Evolutionary conservation across 768 basidiomycete genomes (phyloP), one percentile per base, ranked within the genome.

Genomic region (Infundibulicybe gibba): DNA sequence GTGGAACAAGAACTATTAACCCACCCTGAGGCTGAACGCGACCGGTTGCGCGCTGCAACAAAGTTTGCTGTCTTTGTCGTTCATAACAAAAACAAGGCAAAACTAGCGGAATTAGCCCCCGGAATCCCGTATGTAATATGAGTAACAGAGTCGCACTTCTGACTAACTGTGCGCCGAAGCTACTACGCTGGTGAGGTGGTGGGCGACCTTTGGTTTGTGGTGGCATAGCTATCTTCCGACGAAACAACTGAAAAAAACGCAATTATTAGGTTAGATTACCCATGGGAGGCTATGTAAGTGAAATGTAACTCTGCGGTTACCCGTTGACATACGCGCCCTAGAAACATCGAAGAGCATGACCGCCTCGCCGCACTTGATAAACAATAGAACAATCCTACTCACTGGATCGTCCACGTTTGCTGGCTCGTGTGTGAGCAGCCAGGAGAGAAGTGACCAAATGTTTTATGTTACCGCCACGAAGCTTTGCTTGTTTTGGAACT

Each of bases 21-120:
- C 10, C 75, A 82, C 47, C 84, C 88, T 3, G 87, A 90, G 63
- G 65, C 77, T 14, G 84, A 94, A 54, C 84, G 86, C 43, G 80
- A 85, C n/a, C 77, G 77, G 1, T 67, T 83, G 15, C 77, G 79
- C 49, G 62, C 66, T 6, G 70, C 75, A 3, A 94, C 95, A 20
- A 74, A 87, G 62, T 92, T 99, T 50, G 94, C 81, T 1, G 73
- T 97, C 53, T 99, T 98, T 59, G 95, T 98, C 40, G 90, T 94
- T 19, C 90, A 94, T 67, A 91, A 94, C 73, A 98, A 97, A 71
- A 72, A 83, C 50, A 97, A 97, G 69, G 71, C 74, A 30, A 99
- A 99, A 70, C 61, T 83, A 32, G 94, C 82, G 20, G 67, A 80
- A 39, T 68, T 99, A 32, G 89, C 93, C 2, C 55, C 71, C 2